Evolutionary conservation across 2,329 filamentous ascomycete genomes (phyloP).

Genomic region (Penicillium psychrosexuale): DNA sequence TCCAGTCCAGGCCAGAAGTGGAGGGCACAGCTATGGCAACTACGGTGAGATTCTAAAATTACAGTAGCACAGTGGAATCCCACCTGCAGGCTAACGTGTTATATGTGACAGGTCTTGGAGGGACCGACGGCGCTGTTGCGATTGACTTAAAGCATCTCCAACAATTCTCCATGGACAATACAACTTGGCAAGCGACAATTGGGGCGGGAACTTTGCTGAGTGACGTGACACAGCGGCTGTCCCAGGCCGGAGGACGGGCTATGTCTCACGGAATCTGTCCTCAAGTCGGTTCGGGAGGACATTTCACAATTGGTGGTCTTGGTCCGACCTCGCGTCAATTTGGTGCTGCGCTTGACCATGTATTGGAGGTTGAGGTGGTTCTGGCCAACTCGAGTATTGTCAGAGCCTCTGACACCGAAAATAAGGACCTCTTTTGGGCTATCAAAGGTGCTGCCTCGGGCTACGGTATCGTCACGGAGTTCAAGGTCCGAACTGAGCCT

Average conservation of each 20-base stretch:
- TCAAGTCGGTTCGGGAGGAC: conserved; percentile 37
- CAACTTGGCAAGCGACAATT: conserved; percentile 33
- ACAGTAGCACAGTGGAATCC: fast-evolving
- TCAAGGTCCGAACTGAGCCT: conserved; percentile 36
- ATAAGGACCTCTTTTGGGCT: conserved; percentile 37
- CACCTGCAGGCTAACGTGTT: neutral
- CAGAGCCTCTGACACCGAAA: conserved; percentile 26
- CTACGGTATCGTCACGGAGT: conserved; percentile 42
- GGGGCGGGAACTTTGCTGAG: conserved; percentile 30
- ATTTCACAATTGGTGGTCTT: conserved; percentile 37
- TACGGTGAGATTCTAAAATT: conserved; percentile 33
- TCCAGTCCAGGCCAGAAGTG: conserved; percentile 52
- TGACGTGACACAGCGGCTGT: conserved; percentile 28
- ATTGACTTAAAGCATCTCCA: conserved; percentile 33
- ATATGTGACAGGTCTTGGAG: conserved; percentile 6
- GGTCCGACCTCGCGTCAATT: conserved; percentile 46
- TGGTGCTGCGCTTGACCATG: conserved; percentile 52
- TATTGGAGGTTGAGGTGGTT: conserved; percentile 49
- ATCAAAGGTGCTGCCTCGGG: conserved; percentile 37
- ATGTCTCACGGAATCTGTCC: conserved; percentile 38
- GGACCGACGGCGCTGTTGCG: conserved; percentile 29
- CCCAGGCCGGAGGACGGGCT: conserved; percentile 27
- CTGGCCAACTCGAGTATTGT: conserved; percentile 40
- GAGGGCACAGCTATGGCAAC: conserved; percentile 56
- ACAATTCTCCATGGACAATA: conserved; percentile 32